These are phyloP conservation scores for Flaveria trinervia DNA, from an alignment of 129 eudicot species.

Conservation along the genomic window DNA sequence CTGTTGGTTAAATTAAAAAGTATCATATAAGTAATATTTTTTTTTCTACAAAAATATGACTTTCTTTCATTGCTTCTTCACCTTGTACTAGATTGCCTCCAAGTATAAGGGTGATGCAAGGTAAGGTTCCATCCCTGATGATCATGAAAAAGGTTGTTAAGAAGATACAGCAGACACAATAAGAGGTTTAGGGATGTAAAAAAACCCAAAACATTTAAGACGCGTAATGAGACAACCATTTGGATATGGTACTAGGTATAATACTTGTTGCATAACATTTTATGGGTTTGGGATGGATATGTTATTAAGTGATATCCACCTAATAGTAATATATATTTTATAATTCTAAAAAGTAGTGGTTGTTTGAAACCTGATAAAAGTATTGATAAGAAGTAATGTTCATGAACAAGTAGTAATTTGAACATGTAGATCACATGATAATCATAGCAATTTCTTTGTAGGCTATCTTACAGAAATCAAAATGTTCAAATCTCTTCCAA, in stretches of 20 bases:
- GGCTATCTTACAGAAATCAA: background rate
- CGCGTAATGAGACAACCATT: background rate
- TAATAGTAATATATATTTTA: too few relatives aligned
- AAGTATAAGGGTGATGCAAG: conserved; percentile 87
- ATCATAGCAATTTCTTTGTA: background rate
- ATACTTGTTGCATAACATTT: background rate
- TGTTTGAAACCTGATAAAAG: background rate
- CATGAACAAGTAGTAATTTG: background rate
- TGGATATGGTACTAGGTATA: background rate
- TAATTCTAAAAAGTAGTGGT: too few relatives aligned
- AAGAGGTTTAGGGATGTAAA: background rate
- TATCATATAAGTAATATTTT: background rate
- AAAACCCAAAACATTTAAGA: background rate
- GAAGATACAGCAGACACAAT: background rate
- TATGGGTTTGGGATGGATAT: background rate
- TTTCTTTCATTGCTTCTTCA: conserved; percentile 23
- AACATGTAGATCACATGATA: background rate
- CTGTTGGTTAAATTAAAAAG: conserved; percentile 27
- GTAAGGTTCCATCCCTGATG: conserved; percentile 79
- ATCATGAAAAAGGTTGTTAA: background rate
- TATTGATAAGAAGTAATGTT: background rate
- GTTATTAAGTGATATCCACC: background rate
- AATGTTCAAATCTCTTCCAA: background rate
- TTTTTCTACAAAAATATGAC: background rate
- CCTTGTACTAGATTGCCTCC: conserved; percentile 97